Base-by-base conservation (phyloP, 2,329 filamentous ascomycete species). In the Reticulascus tulasneorum region DNA sequence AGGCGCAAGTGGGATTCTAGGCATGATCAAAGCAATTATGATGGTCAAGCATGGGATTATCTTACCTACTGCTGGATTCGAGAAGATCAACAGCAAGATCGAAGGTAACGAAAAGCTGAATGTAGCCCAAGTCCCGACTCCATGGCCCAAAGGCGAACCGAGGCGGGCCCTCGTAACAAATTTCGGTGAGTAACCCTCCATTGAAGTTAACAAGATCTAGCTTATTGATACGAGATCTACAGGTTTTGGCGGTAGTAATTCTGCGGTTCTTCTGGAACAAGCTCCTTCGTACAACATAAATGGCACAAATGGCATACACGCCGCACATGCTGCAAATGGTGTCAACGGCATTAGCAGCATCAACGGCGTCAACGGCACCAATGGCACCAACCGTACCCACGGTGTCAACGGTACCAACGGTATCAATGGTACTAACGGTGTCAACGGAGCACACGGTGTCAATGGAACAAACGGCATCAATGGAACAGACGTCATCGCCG, bases 1-100 rank as follows among this genome's bases (percentile, higher is more conserved):
- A 31, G 46, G 45, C 4, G 45, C 50, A 9, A 48, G 48, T 23
- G 55, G 55, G 7, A 12, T 54, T 23, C 35, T 51, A 6, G 44
- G 27, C 23, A 38, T 58, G 9, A 33, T 56, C 28, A 58, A 58
- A 37, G 47, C 48, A 3, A 45, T 53, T 13, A 13, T 56, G 25
- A 50, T 52, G 40, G 15, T 57, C 12, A 31, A 55, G 28, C 31
- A 49, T 11, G 48, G 47, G 13, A 15, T 28, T 7, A 49, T 57
- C 20, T 33, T 52, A 6, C 51, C 52, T 7, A 56, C 41, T 13
- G 47, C 49, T n/a, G 33, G 43, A 5, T 54, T 55, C 23, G 43
- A 54, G 24, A 46, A 41, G 32, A 35, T 53, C 12, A 55, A 47
- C 23, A 33, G 9, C 9, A 35, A 31, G 23, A 40, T 48, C 18